Percentiles rank a stretch among this genome's conserved stretches.
Conservation (phyloP, 495 filamentous ascomycete genomes). For the Aspergillus indologenus region DNA sequence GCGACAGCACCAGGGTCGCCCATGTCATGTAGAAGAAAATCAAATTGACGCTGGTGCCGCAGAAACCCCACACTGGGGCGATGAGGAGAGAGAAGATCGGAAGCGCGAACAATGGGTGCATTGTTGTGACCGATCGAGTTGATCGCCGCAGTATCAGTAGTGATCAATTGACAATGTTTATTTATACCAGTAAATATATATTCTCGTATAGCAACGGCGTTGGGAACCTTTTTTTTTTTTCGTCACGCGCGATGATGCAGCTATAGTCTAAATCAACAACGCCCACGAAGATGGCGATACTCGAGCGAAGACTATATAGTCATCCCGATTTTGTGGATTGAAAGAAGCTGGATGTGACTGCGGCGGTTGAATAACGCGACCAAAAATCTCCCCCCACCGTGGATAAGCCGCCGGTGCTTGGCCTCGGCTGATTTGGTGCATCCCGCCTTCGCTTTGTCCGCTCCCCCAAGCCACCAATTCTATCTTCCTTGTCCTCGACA, state of each 20-base stretch:
- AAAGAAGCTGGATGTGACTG: neutral
- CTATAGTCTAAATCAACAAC: neutral
- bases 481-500: neutral
- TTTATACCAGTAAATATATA: neutral
- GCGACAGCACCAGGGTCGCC: conserved; percentile 76
- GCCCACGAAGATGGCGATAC: neutral
- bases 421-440: neutral
- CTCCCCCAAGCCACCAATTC: neutral
- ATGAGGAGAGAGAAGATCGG: conserved; percentile 67
- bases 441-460: neutral
- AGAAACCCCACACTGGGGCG: conserved; percentile 53
- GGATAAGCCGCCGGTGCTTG: neutral
- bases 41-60: conserved; percentile 76
- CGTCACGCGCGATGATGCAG: neutral
- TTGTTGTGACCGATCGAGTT: conserved; percentile 16
- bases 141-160: no score
- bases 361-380: neutral
- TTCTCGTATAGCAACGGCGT: neutral
- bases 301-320: neutral
- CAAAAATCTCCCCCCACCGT: neutral
- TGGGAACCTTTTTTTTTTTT: neutral
- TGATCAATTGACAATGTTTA: neutral
- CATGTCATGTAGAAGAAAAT: conserved; percentile 90
- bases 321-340: neutral
- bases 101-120: conserved; percentile 66